Conservation (phyloP, 257 asterid genomes). For the Solanum pennellii region DNA sequence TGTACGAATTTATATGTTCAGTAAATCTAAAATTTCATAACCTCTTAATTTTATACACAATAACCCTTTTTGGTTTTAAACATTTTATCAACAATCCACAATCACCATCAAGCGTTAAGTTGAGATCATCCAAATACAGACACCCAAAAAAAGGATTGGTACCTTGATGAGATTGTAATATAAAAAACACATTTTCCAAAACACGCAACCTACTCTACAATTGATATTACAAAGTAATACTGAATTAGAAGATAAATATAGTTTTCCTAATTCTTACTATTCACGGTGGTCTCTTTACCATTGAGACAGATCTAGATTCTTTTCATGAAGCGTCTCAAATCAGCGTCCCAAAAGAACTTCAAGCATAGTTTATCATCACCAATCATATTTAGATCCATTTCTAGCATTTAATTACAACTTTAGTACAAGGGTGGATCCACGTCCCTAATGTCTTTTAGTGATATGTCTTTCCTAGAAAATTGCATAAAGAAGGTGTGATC, state of each 20-base stretch:
- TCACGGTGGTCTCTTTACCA: constrained; percentile 38
- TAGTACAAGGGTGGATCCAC: too few species aligned
- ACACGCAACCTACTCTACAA: neutral
- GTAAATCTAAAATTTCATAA: too few species aligned
- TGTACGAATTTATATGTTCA: too few species aligned
- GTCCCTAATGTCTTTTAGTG: too few species aligned
- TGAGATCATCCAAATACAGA: constrained; percentile 53
- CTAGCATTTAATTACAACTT: too few species aligned
- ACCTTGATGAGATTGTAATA: neutral
- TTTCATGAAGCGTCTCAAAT: constrained; percentile 27
- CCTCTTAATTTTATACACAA: neutral
- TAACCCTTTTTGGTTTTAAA: neutral
- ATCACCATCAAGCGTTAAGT: constrained; percentile 52
- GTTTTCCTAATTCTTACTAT: constrained; percentile 49
- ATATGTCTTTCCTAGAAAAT: too few species aligned
- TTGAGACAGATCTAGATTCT: constrained; percentile 50
- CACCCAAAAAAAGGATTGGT: constrained; percentile 27
- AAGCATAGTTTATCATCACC: too few species aligned
- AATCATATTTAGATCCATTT: too few species aligned
- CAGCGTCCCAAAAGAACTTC: too few species aligned
- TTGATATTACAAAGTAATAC: constrained; percentile 32
- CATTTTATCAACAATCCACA: too few species aligned
- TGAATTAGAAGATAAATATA: constrained; percentile 35
- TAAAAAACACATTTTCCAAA: too few species aligned
- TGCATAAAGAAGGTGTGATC: too few species aligned